phyloP scores from a whole-genome alignment of 2,329 filamentous ascomycete genomes.

The Pseudofabraea citricarpa region DNA sequence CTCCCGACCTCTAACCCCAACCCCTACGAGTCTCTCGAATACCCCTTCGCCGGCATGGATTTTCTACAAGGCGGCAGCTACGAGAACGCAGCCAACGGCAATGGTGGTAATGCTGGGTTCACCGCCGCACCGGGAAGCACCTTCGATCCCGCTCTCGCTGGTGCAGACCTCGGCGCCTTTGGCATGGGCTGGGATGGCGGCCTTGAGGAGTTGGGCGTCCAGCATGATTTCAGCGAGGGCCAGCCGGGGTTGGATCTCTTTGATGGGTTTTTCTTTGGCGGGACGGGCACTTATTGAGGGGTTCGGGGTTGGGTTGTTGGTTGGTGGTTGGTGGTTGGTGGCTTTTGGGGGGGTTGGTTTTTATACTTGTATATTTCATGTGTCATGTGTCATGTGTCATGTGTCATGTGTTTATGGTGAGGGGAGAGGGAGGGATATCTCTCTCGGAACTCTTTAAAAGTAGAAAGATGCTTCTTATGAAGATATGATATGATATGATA shows the following conservation, averaged over 20 bases:
- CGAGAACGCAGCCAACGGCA: neutral
- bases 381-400: too few species aligned
- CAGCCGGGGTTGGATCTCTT: slow-evolving; percentile 37
- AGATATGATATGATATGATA: too few species aligned
- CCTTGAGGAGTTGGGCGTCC: slow-evolving; percentile 9
- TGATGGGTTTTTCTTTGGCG: slow-evolving; percentile 51
- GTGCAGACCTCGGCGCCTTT: slow-evolving; percentile 10
- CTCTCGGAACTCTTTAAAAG: too few species aligned
- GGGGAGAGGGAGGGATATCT: neutral
- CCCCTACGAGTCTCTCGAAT: slow-evolving; percentile 16
- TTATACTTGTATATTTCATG: too few species aligned
- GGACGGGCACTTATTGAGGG: slow-evolving; percentile 15
- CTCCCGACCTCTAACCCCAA: slow-evolving; percentile 4
- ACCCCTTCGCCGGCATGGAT: slow-evolving; percentile 21
- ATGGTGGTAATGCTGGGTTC: slow-evolving; percentile 8
- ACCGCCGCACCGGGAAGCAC: neutral
- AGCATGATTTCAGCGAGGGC: slow-evolving; percentile 24
- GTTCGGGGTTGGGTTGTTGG: neutral
- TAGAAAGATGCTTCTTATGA: too few species aligned
- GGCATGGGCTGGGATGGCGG: slow-evolving; percentile 14
- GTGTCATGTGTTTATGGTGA: neutral
- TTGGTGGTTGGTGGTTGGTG: too few species aligned
- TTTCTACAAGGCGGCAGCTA: slow-evolving; percentile 15
- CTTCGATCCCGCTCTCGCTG: slow-evolving; percentile 8
- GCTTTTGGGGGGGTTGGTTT: too few species aligned